phyloP scores from a whole-genome alignment of 1,284 basidiomycete species.

The Puccinia polysora region DNA sequence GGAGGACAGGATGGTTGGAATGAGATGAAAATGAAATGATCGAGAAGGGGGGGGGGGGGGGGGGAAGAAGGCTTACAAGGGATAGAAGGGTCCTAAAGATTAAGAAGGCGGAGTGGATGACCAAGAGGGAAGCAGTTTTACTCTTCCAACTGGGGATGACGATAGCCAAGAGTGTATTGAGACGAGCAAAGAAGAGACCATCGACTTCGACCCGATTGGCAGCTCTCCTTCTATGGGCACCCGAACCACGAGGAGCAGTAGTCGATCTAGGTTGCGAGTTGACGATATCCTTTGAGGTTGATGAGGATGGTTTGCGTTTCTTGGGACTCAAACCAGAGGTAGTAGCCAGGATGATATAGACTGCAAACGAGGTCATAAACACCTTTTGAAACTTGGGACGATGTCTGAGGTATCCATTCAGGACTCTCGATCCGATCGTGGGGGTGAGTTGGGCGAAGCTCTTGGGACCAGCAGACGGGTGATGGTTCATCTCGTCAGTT shows the following conservation, averaged over 20 bases:
- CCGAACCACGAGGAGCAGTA: not conserved
- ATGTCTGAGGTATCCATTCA: conserved; percentile 13
- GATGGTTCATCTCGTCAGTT: too few relatives aligned
- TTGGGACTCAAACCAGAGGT: conserved; percentile 34
- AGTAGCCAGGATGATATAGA: conserved; percentile 29
- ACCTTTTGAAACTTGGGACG: conserved; percentile 22
- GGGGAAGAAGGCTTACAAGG: conserved; percentile 36
- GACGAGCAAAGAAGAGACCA: conserved; percentile 25
- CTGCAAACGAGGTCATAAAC: conserved; percentile 33
- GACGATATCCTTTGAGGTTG: not conserved
- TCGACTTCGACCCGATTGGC: conserved; percentile 27
- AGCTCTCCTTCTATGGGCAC: not conserved
- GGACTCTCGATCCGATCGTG: not conserved
- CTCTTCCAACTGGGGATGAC: conserved; percentile 42
- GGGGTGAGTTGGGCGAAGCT: too few relatives aligned
- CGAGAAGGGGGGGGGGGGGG: conserved; percentile 5
- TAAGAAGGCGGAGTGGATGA: conserved; percentile 40
- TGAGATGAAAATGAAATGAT: not conserved
- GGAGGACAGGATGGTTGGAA: not conserved
- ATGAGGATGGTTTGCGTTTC: conserved; percentile 8
- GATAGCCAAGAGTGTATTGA: conserved; percentile 25
- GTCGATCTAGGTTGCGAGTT: too few relatives aligned
- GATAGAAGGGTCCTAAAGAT: conserved; percentile 37
- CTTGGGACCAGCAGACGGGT: too few relatives aligned
- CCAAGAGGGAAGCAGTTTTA: conserved; percentile 35